phyloP scores from a whole-genome alignment of 2,329 filamentous ascomycete genomes.

The Macrophomina tecta region DNA sequence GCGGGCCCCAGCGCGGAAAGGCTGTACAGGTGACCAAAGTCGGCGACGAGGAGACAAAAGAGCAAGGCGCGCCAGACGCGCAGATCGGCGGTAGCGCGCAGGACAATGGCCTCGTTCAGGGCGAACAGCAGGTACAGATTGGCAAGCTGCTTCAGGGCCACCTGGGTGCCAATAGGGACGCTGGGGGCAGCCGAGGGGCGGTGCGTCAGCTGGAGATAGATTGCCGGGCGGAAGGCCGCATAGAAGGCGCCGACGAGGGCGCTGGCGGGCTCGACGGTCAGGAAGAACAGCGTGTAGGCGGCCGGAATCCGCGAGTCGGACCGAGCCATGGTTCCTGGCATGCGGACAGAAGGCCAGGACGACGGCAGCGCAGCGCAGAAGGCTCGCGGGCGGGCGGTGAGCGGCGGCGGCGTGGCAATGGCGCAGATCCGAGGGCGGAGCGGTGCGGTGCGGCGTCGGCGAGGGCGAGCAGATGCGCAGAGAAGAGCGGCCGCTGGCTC shows the following conservation, averaged over 20 bases:
- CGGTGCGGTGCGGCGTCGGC: too few relatives aligned
- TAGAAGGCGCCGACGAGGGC: conserved; percentile 61
- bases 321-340: neutral
- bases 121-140: conserved; percentile 81
- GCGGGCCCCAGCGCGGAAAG: conserved; percentile 63
- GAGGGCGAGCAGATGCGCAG: neutral
- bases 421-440: neutral
- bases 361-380: neutral
- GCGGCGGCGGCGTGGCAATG: conserved; percentile 18
- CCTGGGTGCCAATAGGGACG: conserved; percentile 65
- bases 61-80: conserved; percentile 74
- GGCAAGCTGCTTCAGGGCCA: conserved; percentile 75
- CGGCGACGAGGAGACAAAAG: conserved; percentile 72
- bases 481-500: neutral
- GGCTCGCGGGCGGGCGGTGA: conserved; percentile 10
- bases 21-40: conserved; percentile 76
- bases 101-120: conserved; percentile 76
- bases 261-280: conserved; percentile 70
- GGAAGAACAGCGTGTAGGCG: conserved; percentile 74
- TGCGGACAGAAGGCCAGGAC: conserved; percentile 3
- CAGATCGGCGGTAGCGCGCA: conserved; percentile 71
- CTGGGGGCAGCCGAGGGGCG: conserved; percentile 43
- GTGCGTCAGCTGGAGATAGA: conserved; percentile 71
- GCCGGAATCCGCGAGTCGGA: conserved; percentile 51
- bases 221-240: conserved; percentile 56